These are phyloP conservation scores for Suhomyces panamericanus DNA, from an alignment of 1,139 yeast genomes.

Conservation along the genomic window DNA sequence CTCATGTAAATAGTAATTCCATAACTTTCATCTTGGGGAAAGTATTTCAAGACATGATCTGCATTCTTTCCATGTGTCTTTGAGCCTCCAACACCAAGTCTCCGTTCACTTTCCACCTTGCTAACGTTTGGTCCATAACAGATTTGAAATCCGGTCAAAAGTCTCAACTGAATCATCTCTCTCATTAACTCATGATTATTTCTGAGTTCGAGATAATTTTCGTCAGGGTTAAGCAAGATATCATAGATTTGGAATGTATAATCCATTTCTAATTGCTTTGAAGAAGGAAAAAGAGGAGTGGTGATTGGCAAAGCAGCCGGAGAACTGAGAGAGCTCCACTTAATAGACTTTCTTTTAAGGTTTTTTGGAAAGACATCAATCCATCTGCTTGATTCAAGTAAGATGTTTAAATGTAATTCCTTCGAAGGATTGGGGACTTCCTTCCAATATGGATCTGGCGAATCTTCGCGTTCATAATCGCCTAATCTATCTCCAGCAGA, in stretches of 20 bases:
- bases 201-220: slow-evolving; percentile 50
- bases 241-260: slow-evolving; percentile 68
- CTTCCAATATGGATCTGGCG: slow-evolving; percentile 54
- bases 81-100: slow-evolving; percentile 36
- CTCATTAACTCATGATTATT: slow-evolving; percentile 67
- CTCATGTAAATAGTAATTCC: slow-evolving; percentile 73
- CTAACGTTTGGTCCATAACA: slow-evolving; percentile 70
- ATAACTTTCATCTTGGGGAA: slow-evolving; percentile 34
- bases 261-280: slow-evolving; percentile 60
- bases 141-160: slow-evolving; percentile 87
- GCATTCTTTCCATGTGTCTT: slow-evolving; percentile 28
- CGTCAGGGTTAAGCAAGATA: slow-evolving; percentile 53
- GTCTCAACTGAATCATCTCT: slow-evolving; percentile 82
- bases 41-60: slow-evolving; percentile 44
- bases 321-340: slow-evolving; percentile 89
- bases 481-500: slow-evolving; percentile 8
- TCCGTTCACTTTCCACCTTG: slow-evolving; percentile 61
- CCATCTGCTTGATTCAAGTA: slow-evolving; percentile 66
- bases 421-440: slow-evolving; percentile 70
- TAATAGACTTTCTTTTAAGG: slow-evolving; percentile 64
- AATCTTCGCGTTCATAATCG: slow-evolving; percentile 8
- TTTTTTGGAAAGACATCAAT: slow-evolving; percentile 78
- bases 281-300: slow-evolving; percentile 72
- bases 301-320: slow-evolving; percentile 92
- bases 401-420: slow-evolving; percentile 52